A percentile compares a stretch with the other conserved stretches of the same genome.
Conservation (phyloP, 1,284 basidiomycete species). For the Cutaneotrichosporon daszewskae region DNA sequence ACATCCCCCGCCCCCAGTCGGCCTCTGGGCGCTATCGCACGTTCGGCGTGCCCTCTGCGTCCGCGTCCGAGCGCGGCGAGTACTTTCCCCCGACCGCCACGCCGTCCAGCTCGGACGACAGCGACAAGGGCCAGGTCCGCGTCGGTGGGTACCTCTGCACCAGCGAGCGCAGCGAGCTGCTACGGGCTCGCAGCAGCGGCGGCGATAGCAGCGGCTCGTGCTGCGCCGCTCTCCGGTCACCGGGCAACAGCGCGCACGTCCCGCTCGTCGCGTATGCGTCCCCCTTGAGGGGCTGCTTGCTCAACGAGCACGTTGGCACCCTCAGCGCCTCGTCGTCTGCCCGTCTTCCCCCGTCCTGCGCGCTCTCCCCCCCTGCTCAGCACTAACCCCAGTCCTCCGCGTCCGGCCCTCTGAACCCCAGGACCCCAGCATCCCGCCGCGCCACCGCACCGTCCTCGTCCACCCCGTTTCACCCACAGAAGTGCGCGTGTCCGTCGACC, state of each 20-base stretch:
- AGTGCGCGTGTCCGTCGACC: constrained; percentile 63
- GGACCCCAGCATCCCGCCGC: constrained; percentile 74
- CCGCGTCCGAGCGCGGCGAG: neutral
- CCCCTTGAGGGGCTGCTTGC: no score
- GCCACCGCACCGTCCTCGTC: constrained; percentile 86
- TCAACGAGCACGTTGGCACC: no score
- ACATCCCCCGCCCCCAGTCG: constrained; percentile 29
- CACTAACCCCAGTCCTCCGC: constrained; percentile 81
- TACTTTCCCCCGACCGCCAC: constrained; percentile 1
- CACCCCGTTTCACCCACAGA: constrained; percentile 62
- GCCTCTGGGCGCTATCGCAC: constrained; percentile 19
- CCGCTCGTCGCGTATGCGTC: no score
- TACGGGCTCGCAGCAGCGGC: no score
- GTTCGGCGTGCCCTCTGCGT: neutral
- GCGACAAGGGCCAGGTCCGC: constrained; percentile 35
- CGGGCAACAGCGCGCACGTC: no score
- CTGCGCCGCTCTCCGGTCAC: no score
- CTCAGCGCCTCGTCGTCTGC: no score
- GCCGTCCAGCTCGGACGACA: constrained; percentile 10
- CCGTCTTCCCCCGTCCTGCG: no score
- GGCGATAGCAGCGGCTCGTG: no score
- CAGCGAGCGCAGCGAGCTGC: no score
- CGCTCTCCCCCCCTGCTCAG: no score
- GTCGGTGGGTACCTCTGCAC: constrained; percentile 39
- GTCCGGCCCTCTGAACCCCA: constrained; percentile 88